Base-by-base conservation (phyloP, 1,284 basidiomycete species). In the Malassezia equina region DNA sequence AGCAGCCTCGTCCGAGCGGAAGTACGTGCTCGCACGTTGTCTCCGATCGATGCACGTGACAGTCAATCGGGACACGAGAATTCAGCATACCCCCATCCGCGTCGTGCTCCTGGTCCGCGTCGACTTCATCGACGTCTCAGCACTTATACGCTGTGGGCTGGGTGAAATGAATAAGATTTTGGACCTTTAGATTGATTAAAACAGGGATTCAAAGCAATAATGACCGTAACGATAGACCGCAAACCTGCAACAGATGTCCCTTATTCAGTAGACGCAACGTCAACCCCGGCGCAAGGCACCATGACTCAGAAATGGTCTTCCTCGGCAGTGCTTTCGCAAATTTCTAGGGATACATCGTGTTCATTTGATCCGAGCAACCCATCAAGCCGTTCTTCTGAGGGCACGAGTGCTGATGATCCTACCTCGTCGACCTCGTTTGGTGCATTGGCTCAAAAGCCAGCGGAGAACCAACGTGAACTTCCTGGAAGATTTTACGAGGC, bases 401-500 rank as follows among this genome's bases (percentile, higher is more conserved):
- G 15, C 27, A 27, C 12, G 11, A 43, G 41, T 13, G 27, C 13
- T 43, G 41, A 43, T 24, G 41, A 24, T 12, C 21, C 25, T 24
- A 43, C 1, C 13, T 15, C 23, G 13, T 25, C 24, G 13, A 32
- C 31, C 19, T 31, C 25, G 5, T n/a, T 15, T 15, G 21, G 25
- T n/a, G 17, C 31, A 11, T 8, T 27, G 19, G 47, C 25, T 8
- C 39, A 43, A 40, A 50, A 46, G 31, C 11, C 47, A 5, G n/a
- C 24, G 21, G 17, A 21, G 8, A 19, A 27, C 5, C 28, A 47
- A 23, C 31, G 46, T 7, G 54, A 47, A 29, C 59, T 73, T 5
- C 71, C 71, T 0, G 60, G 59, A n/a, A 52, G 61, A 17, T 69
- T 74, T 34, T 71, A 66, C 47, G 69, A 74, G 39, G 64, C 70